Percentiles rank a stretch among this genome's conserved stretches.
Evolutionary conservation across 2,329 filamentous ascomycete genomes (phyloP).

Genomic region (Leptographium lundbergii): DNA sequence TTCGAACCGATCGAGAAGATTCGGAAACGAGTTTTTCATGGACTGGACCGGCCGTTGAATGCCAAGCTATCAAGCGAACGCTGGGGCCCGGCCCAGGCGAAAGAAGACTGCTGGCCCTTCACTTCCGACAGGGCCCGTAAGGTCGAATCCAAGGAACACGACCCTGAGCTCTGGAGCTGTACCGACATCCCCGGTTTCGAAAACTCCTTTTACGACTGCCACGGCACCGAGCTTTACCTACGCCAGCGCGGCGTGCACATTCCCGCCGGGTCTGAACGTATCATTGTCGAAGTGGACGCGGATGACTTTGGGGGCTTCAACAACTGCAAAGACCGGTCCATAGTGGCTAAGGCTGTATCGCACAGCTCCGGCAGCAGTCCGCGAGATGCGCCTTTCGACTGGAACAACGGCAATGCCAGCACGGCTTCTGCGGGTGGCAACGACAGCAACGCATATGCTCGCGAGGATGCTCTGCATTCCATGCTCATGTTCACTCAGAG

Average conservation of each 20-base stretch:
- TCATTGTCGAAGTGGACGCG: slow-evolving; percentile 43
- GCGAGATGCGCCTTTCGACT: not conserved
- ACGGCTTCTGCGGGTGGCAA: no score
- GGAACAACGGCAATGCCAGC: not conserved
- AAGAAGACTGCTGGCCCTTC: not conserved
- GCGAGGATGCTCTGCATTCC: not conserved
- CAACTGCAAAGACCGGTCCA: not conserved
- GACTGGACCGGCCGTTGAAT: slow-evolving; percentile 15
- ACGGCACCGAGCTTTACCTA: slow-evolving; percentile 67
- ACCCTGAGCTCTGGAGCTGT: slow-evolving; percentile 29
- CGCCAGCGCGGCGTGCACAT: slow-evolving; percentile 50
- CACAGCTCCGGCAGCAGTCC: not conserved
- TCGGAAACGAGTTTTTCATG: slow-evolving; percentile 23
- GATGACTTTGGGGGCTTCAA: slow-evolving; percentile 22
- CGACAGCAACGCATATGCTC: not conserved
- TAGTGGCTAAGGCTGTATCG: not conserved
- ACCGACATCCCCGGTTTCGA: slow-evolving; percentile 49
- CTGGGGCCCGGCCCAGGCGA: slow-evolving; percentile 10
- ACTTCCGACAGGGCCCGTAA: not conserved
- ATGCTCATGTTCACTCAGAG: not conserved
- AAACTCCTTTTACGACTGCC: slow-evolving; percentile 64
- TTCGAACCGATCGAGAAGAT: slow-evolving; percentile 41
- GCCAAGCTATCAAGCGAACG: slow-evolving; percentile 25
- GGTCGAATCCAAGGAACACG: not conserved
- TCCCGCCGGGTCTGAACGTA: slow-evolving; percentile 44